Conservation (phyloP, 2,329 filamentous ascomycete species). For the Arthrocladium fulminans region DNA sequence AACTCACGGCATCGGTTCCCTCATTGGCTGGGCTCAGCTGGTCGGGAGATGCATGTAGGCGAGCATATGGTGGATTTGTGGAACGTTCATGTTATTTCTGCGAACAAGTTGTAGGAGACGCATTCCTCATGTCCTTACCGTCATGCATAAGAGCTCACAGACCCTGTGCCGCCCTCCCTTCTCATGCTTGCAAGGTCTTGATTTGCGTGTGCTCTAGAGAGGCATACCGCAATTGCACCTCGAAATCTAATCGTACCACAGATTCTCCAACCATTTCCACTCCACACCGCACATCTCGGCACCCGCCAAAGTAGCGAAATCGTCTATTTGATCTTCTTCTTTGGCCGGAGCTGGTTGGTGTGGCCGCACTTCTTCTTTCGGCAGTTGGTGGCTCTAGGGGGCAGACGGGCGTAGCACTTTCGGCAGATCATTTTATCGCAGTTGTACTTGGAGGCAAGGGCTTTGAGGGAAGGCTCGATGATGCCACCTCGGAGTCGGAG, state of each 20-base stretch:
- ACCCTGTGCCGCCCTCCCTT: neutral
- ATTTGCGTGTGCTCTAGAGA: neutral
- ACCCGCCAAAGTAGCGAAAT: slow-evolving; percentile 30
- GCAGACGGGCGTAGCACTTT: slow-evolving; percentile 99
- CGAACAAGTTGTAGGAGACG: neutral
- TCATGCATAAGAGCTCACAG: neutral
- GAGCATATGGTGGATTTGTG: no score
- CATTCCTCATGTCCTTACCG: neutral
- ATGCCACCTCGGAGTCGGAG: slow-evolving; percentile 98
- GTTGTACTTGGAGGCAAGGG: slow-evolving; percentile 98
- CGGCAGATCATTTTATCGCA: slow-evolving; percentile 99
- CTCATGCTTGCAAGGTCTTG: neutral
- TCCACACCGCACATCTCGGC: slow-evolving; percentile 24
- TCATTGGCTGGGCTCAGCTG: no score
- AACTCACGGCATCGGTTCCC: no score
- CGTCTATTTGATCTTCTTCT: slow-evolving; percentile 99
- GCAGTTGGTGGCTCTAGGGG: slow-evolving; percentile 99
- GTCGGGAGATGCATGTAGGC: no score
- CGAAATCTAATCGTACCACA: neutral
- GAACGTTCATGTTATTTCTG: neutral
- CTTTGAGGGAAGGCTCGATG: slow-evolving; percentile 98
- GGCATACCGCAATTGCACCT: neutral
- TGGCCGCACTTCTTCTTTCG: slow-evolving; percentile 99
- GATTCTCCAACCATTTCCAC: neutral
- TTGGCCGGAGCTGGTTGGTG: slow-evolving; percentile 99